Conservation (phyloP, 1,284 basidiomycete genomes). For the Hypsizygus ulmarius region DNA sequence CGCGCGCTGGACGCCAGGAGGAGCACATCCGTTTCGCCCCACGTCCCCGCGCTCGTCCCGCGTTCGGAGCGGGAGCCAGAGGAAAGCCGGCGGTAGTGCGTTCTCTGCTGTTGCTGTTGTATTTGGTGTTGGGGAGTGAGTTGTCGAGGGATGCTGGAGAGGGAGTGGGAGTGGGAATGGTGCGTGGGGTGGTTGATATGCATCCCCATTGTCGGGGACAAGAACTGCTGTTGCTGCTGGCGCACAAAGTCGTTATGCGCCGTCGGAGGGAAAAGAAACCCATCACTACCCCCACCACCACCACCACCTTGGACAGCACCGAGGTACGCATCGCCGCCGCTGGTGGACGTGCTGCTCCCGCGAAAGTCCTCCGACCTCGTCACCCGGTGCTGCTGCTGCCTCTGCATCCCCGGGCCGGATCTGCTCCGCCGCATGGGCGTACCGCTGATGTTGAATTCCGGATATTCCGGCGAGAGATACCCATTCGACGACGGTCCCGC, state of each 20-base stretch:
- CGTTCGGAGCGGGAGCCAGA: slow-evolving; percentile 54
- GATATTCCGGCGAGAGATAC: slow-evolving; percentile 45
- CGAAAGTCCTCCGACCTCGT: slow-evolving; percentile 53
- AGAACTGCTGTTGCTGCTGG: slow-evolving; percentile 24
- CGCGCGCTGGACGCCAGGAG: slow-evolving; percentile 17
- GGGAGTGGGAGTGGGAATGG: slow-evolving; percentile 14
- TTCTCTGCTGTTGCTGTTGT: slow-evolving; percentile 13
- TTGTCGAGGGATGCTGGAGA: slow-evolving; percentile 2
- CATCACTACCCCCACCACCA: background rate
- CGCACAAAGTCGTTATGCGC: slow-evolving; percentile 42
- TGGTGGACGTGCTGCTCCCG: slow-evolving; percentile 15
- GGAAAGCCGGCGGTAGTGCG: slow-evolving; percentile 59
- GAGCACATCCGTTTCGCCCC: slow-evolving; percentile 21
- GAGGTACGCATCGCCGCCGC: background rate
- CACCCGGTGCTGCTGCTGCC: slow-evolving; percentile 41
- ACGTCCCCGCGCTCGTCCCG: slow-evolving; percentile 24
- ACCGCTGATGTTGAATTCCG: slow-evolving; percentile 22
- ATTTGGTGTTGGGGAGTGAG: slow-evolving; percentile 9
- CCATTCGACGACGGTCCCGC: slow-evolving; percentile 30
- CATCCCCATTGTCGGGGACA: slow-evolving; percentile 12
- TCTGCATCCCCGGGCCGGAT: slow-evolving; percentile 43
- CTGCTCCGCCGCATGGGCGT: slow-evolving; percentile 43
- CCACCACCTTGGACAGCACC: background rate
- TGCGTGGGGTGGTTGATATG: slow-evolving; percentile 4
- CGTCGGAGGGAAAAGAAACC: slow-evolving; percentile 38